Evolutionary conservation across 2,329 filamentous ascomycete species (phyloP).

Genomic region (Penicillium brevicompactum): DNA sequence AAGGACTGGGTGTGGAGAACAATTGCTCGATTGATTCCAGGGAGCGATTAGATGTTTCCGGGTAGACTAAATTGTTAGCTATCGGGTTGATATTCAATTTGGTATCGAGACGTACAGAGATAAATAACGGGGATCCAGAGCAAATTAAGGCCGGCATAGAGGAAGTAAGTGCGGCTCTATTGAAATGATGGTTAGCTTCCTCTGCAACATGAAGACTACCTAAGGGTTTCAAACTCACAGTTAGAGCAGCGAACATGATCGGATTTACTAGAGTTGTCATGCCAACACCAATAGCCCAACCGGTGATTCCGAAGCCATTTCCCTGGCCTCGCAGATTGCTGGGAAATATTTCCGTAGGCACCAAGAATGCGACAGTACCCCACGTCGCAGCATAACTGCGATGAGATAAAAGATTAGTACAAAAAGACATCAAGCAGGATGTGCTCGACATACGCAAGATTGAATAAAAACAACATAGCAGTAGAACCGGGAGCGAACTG

Average conservation of each 20-base stretch:
- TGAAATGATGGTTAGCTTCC: slow-evolving; percentile 2
- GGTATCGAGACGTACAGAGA: slow-evolving; percentile 31
- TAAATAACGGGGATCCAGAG: slow-evolving; percentile 55
- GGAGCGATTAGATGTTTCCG: slow-evolving; percentile 55
- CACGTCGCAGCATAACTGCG: slow-evolving; percentile 52
- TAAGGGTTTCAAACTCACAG: background rate
- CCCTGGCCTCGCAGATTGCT: slow-evolving; percentile 60
- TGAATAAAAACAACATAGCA: slow-evolving; percentile 51
- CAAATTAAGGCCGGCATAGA: slow-evolving; percentile 56
- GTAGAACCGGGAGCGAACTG: slow-evolving; percentile 50
- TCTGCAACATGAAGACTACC: background rate
- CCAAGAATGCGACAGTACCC: slow-evolving; percentile 54
- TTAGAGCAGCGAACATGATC: slow-evolving; percentile 54
- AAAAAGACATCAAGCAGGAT: background rate
- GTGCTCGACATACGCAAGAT: slow-evolving; percentile 21
- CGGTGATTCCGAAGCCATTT: slow-evolving; percentile 61
- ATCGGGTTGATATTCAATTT: background rate
- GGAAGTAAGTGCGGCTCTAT: slow-evolving; percentile 52
- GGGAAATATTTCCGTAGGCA: slow-evolving; percentile 60
- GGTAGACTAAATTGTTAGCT: slow-evolving; percentile 42
- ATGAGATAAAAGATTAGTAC: background rate
- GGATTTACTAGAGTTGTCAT: slow-evolving; percentile 55
- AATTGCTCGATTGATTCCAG: slow-evolving; percentile 55
- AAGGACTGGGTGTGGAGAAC: slow-evolving; percentile 52
- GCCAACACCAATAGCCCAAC: slow-evolving; percentile 61